Percentiles rank a stretch among this genome's conserved stretches.
Evolutionary conservation across 202 grass and related monocot species (phyloP).

Genomic region (Zizania palustris): DNA sequence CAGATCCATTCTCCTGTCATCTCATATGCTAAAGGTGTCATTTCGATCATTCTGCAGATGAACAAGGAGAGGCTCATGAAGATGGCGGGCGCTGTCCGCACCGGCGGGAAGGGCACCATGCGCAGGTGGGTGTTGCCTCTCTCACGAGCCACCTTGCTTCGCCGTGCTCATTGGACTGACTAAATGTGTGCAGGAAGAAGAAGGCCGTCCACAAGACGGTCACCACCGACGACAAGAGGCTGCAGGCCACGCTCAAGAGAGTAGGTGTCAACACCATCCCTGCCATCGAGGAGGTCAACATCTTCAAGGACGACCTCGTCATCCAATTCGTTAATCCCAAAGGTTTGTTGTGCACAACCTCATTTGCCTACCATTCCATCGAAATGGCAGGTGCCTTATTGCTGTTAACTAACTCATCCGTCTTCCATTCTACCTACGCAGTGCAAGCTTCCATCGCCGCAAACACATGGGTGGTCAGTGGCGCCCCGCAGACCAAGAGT

Average conservation of each 20-base stretch:
- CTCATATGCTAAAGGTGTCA: background rate
- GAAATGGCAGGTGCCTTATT: background rate
- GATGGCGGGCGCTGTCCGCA: conserved; percentile 81
- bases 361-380: background rate
- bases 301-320: conserved; percentile 75
- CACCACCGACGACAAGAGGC: conserved; percentile 68
- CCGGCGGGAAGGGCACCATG: conserved; percentile 70
- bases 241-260: conserved; percentile 72
- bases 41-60: conserved; percentile 46
- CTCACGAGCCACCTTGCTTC: background rate
- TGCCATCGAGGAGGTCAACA: conserved; percentile 75
- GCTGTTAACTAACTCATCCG: background rate
- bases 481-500: conserved; percentile 70
- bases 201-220: conserved; percentile 71
- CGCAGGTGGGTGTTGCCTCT: conserved; percentile 43
- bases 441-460: conserved; percentile 74
- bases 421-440: conserved; percentile 31
- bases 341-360: conserved; percentile 23
- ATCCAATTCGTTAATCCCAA: conserved; percentile 75
- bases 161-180: background rate
- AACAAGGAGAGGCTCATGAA: conserved; percentile 81
- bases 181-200: conserved; percentile 57
- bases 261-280: conserved; percentile 73
- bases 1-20: background rate
- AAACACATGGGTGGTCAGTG: conserved; percentile 77